Percentiles rank a stretch among this genome's conserved stretches.
These are phyloP conservation scores for Mortierella sp. DNA, from an alignment of 371 early-diverging fungal species.

Conservation along the genomic window DNA sequence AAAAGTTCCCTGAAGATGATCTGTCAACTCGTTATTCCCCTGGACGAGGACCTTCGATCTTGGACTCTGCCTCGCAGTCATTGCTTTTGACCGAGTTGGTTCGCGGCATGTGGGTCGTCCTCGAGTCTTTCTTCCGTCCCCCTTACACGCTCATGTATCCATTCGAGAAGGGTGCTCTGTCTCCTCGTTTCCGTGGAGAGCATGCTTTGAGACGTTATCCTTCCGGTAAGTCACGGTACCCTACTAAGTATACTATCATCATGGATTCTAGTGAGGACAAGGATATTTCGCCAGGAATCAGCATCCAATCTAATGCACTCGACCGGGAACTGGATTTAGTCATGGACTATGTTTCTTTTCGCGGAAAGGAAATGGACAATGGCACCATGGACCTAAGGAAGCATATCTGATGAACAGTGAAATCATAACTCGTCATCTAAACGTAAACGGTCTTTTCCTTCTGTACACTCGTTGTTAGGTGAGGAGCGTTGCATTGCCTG, in stretches of 20 bases:
- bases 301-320: no score
- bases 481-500: conserved; percentile 99
- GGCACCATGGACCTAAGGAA: no score
- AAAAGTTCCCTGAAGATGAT: conserved; percentile 51
- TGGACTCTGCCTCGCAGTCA: conserved; percentile 85
- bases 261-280: no score
- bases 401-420: neutral
- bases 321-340: no score
- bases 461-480: conserved; percentile 61
- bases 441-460: neutral
- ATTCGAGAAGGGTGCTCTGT: conserved; percentile 94
- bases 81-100: conserved; percentile 93
- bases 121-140: conserved; percentile 94
- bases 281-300: no score
- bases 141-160: conserved; percentile 98
- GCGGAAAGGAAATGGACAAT: no score
- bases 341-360: no score
- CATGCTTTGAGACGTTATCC: conserved; percentile 97
- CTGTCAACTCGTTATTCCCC: conserved; percentile 35
- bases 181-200: conserved; percentile 97
- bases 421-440: neutral
- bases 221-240: conserved; percentile 71
- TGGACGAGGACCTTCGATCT: conserved; percentile 53
- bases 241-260: no score
- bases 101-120: conserved; percentile 91